Conservation (phyloP, 2,329 filamentous ascomycete species). For the Verticillium tricorpus region DNA sequence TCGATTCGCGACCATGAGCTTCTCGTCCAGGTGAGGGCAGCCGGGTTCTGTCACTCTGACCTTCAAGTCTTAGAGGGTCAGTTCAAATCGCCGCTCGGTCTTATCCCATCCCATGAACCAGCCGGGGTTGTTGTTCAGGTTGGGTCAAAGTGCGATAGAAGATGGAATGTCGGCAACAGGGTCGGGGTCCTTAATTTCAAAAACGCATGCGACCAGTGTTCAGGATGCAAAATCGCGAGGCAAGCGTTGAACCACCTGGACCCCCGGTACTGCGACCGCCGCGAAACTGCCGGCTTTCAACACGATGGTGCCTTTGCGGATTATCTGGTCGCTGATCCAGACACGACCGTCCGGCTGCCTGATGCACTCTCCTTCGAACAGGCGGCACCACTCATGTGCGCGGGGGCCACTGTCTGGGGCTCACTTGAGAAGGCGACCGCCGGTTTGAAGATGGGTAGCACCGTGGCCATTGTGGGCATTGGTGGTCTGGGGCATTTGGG, state of each 20-base stretch:
- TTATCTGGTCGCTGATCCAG: constrained; percentile 25
- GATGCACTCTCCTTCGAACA: constrained; percentile 23
- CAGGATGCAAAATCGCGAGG: constrained; percentile 19
- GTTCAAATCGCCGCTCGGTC: constrained; percentile 20
- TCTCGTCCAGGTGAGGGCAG: constrained; percentile 26
- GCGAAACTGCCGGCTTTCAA: constrained; percentile 27
- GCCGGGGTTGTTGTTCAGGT: constrained; percentile 24
- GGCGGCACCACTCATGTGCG: constrained; percentile 31
- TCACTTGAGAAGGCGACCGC: constrained; percentile 23
- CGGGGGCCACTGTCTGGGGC: constrained; percentile 29
- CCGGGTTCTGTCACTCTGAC: constrained; percentile 32
- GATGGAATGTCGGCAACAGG: constrained; percentile 26
- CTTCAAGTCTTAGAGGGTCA: constrained; percentile 28
- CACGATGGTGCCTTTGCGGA: constrained; percentile 29
- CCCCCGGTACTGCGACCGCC: constrained; percentile 24
- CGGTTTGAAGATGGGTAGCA: constrained; percentile 15
- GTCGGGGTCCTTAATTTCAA: constrained; percentile 31
- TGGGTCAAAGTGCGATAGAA: constrained; percentile 16
- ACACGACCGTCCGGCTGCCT: constrained; percentile 21
- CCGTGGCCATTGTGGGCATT: constrained; percentile 27
- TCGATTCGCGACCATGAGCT: constrained; percentile 20
- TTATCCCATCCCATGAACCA: constrained; percentile 30
- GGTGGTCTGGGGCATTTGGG: constrained; percentile 30
- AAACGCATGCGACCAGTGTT: constrained; percentile 22
- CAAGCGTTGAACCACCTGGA: constrained; percentile 15